These are phyloP conservation scores for Fusarium sp. DNA, from an alignment of 2,329 filamentous ascomycete genomes.

Conservation along the genomic window DNA sequence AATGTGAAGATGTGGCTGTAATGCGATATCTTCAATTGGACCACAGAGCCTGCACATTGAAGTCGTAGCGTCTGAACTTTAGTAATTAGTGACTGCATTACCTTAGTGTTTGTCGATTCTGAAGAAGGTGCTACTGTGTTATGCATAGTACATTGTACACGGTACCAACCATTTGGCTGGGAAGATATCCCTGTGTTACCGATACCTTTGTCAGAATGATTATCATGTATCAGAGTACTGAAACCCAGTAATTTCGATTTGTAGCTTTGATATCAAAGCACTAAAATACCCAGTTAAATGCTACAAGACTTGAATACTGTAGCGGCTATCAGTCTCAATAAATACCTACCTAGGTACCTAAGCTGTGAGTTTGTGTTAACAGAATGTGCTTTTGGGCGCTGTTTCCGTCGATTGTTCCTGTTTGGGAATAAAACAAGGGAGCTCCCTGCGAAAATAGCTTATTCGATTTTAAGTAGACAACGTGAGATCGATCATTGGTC, in stretches of 20 bases:
- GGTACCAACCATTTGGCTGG: background rate
- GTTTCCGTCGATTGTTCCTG: background rate
- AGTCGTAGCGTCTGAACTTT: background rate
- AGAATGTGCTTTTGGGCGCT: background rate
- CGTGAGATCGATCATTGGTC: constrained; percentile 1
- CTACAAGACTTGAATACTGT: background rate
- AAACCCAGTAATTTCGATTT: background rate
- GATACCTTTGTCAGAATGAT: background rate
- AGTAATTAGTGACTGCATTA: background rate
- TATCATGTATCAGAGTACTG: background rate
- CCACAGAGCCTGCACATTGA: background rate
- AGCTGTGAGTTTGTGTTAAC: background rate
- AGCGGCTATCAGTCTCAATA: background rate
- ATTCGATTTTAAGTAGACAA: constrained; percentile 6
- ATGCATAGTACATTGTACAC: background rate
- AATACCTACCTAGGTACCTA: background rate
- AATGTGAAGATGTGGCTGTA: constrained; percentile 15
- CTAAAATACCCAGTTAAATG: background rate
- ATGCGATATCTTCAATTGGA: background rate
- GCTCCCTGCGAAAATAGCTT: constrained; percentile 17
- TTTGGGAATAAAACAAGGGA: constrained; percentile 6
- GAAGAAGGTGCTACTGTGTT: background rate
- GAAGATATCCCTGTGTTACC: background rate
- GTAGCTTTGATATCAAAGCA: background rate
- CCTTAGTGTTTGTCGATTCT: background rate